Base-by-base conservation (phyloP, 208 protist genomes). In the Leishmania major region DNA sequence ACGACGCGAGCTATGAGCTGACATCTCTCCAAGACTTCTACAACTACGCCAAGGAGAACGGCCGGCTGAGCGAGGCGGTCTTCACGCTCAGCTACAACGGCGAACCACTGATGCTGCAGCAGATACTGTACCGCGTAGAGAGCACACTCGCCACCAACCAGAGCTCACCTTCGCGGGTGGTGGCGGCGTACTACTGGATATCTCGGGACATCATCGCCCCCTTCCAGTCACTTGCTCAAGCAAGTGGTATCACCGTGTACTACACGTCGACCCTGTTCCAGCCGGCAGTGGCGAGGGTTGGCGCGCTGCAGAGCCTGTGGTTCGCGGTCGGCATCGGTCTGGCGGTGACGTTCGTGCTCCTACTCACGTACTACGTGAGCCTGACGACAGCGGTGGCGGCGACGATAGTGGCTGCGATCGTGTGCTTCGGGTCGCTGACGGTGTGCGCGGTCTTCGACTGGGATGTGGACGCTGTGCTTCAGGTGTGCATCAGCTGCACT, bases 261-360 rank as follows among this genome's bases (percentile, higher is more conserved):
- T 84, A 76, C 80, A 84, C 88, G 4, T 89, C 86, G 49, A 79
- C 75, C 19, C 37, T 59, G 6, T 84, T 91, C 40, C 67, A 84
- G 70, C 45, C 76, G 6, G 86, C 89, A 17, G 69, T 82, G 49
- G 82, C 81, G 72, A 62, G 28, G 59, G 78, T 80, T 19, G 83
- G 88, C 15, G 86, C 89, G 35, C 47, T 72, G 66, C 80, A 82
- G 78, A 89, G 84, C 67, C 85, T 92, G 45, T 89, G 80, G 89
- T 89, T 92, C 55, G 73, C 83, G 40, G 85, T 88, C 25, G 85
- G 81, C 80, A 89, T 92, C 49, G 89, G 89, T n/a, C 51, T 90
- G 6, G 83, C 78, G 28, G 82, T 88, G 53, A 79, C 73, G 49
- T 88, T 89, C 71, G 82, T 82, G n/a, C 76, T 88, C 19, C 62